Conservation (phyloP, 805 yeast genomes). For the Monosporozyma aerobia region DNA sequence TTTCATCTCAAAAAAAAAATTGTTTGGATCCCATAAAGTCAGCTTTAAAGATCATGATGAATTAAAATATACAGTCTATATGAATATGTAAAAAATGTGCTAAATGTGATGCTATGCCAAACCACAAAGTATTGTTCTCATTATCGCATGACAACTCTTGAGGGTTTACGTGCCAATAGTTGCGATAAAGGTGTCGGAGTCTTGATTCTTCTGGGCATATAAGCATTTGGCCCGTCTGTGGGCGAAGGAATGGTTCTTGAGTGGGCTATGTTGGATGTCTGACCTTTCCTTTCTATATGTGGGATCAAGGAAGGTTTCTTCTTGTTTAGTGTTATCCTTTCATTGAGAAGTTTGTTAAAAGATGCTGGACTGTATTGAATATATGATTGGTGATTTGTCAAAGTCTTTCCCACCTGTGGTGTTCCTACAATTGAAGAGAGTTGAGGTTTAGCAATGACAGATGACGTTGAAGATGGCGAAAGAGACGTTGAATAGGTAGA, state of each 20-base stretch:
- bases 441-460: background rate
- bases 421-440: background rate
- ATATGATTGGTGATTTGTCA: background rate
- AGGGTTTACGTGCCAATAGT: constrained; percentile 5
- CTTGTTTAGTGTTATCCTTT: background rate
- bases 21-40: background rate
- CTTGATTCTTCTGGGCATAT: constrained; percentile 5
- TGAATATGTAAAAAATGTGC: background rate
- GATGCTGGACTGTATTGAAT: background rate
- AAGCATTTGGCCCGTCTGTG: background rate
- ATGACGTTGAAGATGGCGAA: background rate
- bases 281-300: background rate
- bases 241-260: background rate
- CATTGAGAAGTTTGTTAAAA: background rate
- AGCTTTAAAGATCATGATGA: background rate
- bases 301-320: background rate
- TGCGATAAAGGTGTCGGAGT: constrained; percentile 21
- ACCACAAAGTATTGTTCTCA: background rate
- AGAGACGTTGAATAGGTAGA: background rate
- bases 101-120: background rate
- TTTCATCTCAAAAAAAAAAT: background rate
- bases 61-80: background rate
- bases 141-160: background rate
- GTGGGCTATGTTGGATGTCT: background rate
- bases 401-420: background rate